Evolutionary conservation across 164 flowering plant species (phyloP), one percentile per base, ranked within the genome.

Genomic region (Buxus sempervirens): DNA sequence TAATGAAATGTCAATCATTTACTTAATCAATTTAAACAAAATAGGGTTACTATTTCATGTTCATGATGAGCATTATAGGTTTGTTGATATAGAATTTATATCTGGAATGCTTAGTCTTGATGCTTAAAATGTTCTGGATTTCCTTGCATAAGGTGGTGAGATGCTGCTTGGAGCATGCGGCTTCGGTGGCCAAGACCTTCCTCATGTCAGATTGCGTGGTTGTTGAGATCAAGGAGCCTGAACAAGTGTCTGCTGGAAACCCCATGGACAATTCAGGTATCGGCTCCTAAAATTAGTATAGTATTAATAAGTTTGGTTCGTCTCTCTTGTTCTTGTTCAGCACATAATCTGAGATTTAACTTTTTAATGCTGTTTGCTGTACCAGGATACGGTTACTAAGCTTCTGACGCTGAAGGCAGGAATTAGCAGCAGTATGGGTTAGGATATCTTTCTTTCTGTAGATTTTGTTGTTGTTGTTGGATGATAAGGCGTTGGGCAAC

Each of bases 191-290:
- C 16, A 90, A 81, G 26, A 90, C 96, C 3, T 92, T 92, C 83
- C 84, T 92, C 71, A 92, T 87, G 78, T 92, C 96, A 0, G 96
- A 92, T 73, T 89, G 88, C 54, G 97, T 92, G 38, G 97, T 92
- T 20, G 92, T 88, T 55, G 97, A 92, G 71, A 88, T 92, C 72
- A 86, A 85, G 83, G 93, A 90, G 78, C 93, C 97, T 0, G 96
- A 90, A 63, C 78, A 83, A 15, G 77, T 67, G 16, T 73, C 79
- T 63, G 91, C 83, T 18, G 96, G 90, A 48, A 92, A 81, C 80
- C 96, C 97, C 4, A 88, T 90, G 96, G 91, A 90, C 68, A 86
- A 84, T 70, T 89, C 97, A 77, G 97, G 97, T 86, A 26, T 22
- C 16, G 19, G n/a, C 15, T 57, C 28, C 32, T 18, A n/a, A 45